Base-by-base conservation (phyloP, 768 basidiomycete genomes). In the Pleurotus ostreatus region DNA sequence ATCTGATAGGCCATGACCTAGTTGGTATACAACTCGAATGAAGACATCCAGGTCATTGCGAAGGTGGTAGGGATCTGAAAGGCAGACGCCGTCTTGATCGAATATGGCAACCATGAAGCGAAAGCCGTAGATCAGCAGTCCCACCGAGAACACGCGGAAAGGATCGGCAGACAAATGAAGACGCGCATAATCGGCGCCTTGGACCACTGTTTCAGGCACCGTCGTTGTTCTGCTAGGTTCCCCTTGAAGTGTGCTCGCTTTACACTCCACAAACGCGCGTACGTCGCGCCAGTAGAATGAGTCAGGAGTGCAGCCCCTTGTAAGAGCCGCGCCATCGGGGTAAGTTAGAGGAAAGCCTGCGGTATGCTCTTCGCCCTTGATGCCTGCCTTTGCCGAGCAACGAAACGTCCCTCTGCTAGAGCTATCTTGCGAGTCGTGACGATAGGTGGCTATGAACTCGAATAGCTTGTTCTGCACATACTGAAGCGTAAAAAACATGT, bases 91-190 rank as follows among this genome's bases (percentile, higher is more conserved):
- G 22, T 55, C 65, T 39, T 66, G 66, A 49, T 71, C 70, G 51
- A 67, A 70, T 40, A 70, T 67, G 13, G 58, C 67, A 40, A 71
- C 68, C 34, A 60, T 65, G 53, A 71, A 71, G 13, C 62, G 25
- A 12, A 55, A 53, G 7, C 70, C 68, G 47, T 62, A 69, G 49
- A 71, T 66, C 15, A 71, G 60, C 9, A 70, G 39, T 34, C 62
- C 64, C 38, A 69, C 56, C 5, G 64, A 66, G 59, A 68, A 70
- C 26, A 70, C 61, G 49, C 62, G 62, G 59, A 70, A 70, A 1
- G 70, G 68, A 6, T 63, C 62, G 15, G 58, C 56, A 16, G 65
- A 66, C 52, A 69, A 45, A 56, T 64, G 62, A 11, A 67, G 68
- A 22, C 67, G 63, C 5, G 66, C 68, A 43, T 69, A 67, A 49